These are phyloP conservation scores for Pugionium dolabratum DNA, from an alignment of 345 rosid species.

Conservation along the genomic window DNA sequence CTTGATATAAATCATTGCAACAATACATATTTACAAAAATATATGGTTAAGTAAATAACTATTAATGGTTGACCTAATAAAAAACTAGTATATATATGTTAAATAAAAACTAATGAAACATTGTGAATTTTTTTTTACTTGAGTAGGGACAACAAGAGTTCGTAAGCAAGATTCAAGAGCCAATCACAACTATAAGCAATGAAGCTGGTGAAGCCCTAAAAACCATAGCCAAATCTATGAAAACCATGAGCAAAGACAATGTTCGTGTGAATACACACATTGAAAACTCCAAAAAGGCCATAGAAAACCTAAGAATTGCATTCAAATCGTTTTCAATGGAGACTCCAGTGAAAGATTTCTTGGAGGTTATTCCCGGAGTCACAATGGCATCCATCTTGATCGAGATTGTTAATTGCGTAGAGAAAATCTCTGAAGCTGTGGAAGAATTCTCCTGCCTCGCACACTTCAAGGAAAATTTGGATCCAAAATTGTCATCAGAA, in stretches of 20 bases:
- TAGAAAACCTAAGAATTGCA: slow-evolving; percentile 44
- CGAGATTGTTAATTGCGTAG: slow-evolving; percentile 50
- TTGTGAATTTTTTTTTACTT: not conserved
- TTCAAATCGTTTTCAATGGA: slow-evolving; percentile 42
- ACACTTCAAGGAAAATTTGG: slow-evolving; percentile 46
- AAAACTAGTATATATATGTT: too few relatives aligned
- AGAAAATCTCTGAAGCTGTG: slow-evolving; percentile 53
- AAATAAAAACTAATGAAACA: too few relatives aligned
- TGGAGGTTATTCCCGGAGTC: slow-evolving; percentile 54
- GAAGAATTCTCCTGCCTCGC: slow-evolving; percentile 60
- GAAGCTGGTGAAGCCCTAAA: slow-evolving; percentile 62
- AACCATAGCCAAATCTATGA: slow-evolving; percentile 56
- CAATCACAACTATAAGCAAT: slow-evolving; percentile 46
- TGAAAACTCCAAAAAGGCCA: slow-evolving; percentile 54
- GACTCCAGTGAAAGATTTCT: slow-evolving; percentile 41
- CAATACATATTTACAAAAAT: too few relatives aligned
- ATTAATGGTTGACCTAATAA: too few relatives aligned
- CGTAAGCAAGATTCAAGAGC: slow-evolving; percentile 44
- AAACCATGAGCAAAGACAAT: slow-evolving; percentile 50
- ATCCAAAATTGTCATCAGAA: slow-evolving; percentile 45
- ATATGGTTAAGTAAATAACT: too few relatives aligned
- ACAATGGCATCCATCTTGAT: slow-evolving; percentile 61
- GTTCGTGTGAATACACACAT: slow-evolving; percentile 44
- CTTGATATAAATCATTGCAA: too few relatives aligned
- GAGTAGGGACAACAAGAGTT: slow-evolving; percentile 58